These are phyloP conservation scores for Candida mattraensis DNA, from an alignment of 805 yeast genomes.

Conservation along the genomic window DNA sequence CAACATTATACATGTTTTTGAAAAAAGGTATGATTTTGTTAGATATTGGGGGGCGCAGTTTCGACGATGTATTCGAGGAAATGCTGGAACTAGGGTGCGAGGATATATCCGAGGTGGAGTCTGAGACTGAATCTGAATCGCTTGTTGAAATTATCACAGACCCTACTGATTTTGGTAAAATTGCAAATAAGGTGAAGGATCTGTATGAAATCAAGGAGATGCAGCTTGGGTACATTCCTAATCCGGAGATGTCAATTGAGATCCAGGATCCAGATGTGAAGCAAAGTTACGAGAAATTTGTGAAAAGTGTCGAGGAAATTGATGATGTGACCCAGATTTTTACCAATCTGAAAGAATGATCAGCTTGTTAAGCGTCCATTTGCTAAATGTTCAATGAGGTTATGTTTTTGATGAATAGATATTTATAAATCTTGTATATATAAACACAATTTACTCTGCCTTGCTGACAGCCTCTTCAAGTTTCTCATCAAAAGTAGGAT, in stretches of 20 bases:
- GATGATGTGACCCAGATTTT: slow-evolving; percentile 83
- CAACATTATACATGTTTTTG: slow-evolving; percentile 76
- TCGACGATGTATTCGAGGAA: slow-evolving; percentile 72
- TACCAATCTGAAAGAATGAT: slow-evolving; percentile 54
- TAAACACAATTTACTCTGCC: slow-evolving; percentile 22
- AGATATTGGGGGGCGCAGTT: slow-evolving; percentile 35
- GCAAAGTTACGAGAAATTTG: slow-evolving; percentile 55
- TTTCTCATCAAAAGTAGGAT: slow-evolving; percentile 43
- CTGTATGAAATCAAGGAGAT: slow-evolving; percentile 66
- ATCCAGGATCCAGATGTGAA: slow-evolving; percentile 53
- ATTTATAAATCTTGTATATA: slow-evolving; percentile 8
- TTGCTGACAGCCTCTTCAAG: slow-evolving; percentile 35
- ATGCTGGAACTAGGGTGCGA: slow-evolving; percentile 79
- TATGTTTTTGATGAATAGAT: background rate
- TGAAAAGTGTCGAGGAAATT: slow-evolving; percentile 65
- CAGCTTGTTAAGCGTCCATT: too few relatives aligned
- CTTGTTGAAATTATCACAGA: slow-evolving; percentile 59
- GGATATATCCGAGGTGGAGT: slow-evolving; percentile 47
- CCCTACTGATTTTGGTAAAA: slow-evolving; percentile 57
- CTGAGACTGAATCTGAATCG: slow-evolving; percentile 26
- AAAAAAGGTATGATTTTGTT: slow-evolving; percentile 71
- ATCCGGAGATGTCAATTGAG: slow-evolving; percentile 56
- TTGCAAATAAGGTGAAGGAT: slow-evolving; percentile 58
- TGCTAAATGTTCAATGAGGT: too few relatives aligned
- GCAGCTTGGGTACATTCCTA: slow-evolving; percentile 67